Percentiles rank a stretch among this genome's conserved stretches.
These are phyloP conservation scores for Aureobasidium musti DNA, from an alignment of 2,329 filamentous ascomycete species.

Conservation along the genomic window DNA sequence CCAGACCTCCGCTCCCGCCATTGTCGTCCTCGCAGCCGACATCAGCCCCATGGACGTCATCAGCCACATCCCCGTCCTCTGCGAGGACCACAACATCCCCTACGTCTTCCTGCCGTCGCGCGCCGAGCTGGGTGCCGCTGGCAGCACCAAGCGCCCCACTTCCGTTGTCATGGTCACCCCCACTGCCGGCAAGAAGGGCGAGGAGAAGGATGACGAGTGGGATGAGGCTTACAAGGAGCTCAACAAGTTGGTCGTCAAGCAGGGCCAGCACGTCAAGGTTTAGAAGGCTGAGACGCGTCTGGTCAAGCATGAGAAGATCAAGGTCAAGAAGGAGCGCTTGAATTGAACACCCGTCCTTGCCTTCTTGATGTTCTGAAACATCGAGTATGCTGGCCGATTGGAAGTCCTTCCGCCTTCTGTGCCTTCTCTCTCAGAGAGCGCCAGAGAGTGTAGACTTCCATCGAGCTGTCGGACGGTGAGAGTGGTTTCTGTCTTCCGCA, in stretches of 20 bases:
- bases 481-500: conserved; percentile 1
- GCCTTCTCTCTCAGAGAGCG: neutral
- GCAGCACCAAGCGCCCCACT: conserved; percentile 92
- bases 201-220: conserved; percentile 50
- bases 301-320: conserved; percentile 13
- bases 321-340: conserved; percentile 21
- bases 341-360: neutral
- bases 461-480: neutral
- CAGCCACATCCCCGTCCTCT: conserved; percentile 94
- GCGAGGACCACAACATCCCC: conserved; percentile 96
- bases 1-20: conserved; percentile 57
- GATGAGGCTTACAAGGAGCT: conserved; percentile 53
- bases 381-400: neutral
- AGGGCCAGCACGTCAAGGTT: conserved; percentile 59
- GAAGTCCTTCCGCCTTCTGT: neutral
- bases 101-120: conserved; percentile 94
- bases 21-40: conserved; percentile 89
- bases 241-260: conserved; percentile 61
- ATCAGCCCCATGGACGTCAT: conserved; percentile 99
- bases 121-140: conserved; percentile 89
- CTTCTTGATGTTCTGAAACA: neutral
- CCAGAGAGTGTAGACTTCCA: neutral
- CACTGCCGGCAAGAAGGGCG: conserved; percentile 52
- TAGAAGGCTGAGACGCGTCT: conserved; percentile 34
- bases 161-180: conserved; percentile 84